Percentiles rank a stretch among this genome's conserved stretches.
These are phyloP conservation scores for Wickerhamiella vanderwaltii DNA, from an alignment of 805 yeast genomes.

Conservation along the genomic window DNA sequence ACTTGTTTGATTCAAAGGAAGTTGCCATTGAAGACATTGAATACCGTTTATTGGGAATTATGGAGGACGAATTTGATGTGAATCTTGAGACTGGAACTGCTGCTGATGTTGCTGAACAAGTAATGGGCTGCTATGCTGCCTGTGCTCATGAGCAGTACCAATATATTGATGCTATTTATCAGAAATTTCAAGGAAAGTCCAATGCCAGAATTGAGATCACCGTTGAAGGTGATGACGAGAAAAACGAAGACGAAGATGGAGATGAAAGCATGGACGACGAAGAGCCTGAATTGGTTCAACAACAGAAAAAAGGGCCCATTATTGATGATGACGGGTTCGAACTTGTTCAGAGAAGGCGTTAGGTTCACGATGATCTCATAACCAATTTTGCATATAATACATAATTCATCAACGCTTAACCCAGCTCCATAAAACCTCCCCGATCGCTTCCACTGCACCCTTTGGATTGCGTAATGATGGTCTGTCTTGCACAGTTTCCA, in stretches of 20 bases:
- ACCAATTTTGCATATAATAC: not conserved
- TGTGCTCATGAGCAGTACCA: slow-evolving; percentile 43
- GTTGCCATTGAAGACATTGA: slow-evolving; percentile 75
- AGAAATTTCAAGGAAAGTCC: slow-evolving; percentile 41
- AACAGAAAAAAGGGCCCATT: slow-evolving; percentile 43
- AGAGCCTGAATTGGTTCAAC: slow-evolving; percentile 30
- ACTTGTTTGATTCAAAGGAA: slow-evolving; percentile 49
- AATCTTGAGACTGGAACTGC: slow-evolving; percentile 85
- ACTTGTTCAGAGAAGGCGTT: slow-evolving; percentile 63
- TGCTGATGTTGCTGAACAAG: slow-evolving; percentile 51
- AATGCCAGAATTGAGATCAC: slow-evolving; percentile 28
- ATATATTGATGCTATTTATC: slow-evolving; percentile 39
- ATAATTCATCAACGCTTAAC: not conserved
- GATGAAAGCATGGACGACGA: slow-evolving; percentile 37
- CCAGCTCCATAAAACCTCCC: slow-evolving; percentile 34
- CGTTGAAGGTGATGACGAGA: slow-evolving; percentile 42
- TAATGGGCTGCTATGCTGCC: slow-evolving; percentile 55
- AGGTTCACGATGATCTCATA: slow-evolving; percentile 19
- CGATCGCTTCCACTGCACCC: slow-evolving; percentile 38
- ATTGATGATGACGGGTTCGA: slow-evolving; percentile 95
- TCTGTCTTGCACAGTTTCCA: slow-evolving; percentile 31
- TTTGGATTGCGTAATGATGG: slow-evolving; percentile 32
- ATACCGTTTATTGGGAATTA: slow-evolving; percentile 71
- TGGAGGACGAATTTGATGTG: slow-evolving; percentile 91
- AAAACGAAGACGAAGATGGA: slow-evolving; percentile 34